These are phyloP conservation scores for Mycena chlorophos DNA, from an alignment of 768 basidiomycete genomes.

Conservation along the genomic window DNA sequence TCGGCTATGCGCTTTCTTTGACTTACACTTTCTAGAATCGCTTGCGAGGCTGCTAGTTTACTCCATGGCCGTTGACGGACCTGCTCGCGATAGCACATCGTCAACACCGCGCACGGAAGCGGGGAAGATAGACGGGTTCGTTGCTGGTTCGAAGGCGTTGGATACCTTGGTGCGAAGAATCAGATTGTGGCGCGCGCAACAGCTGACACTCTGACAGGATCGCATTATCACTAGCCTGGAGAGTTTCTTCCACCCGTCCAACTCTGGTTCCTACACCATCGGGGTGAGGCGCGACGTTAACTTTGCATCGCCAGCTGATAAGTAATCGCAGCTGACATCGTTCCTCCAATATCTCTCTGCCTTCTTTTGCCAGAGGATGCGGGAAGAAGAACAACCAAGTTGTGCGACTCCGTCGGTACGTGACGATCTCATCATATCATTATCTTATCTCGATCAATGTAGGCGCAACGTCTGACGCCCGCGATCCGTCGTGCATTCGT, in stretches of 20 bases:
- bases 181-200: too few species aligned
- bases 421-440: slow-evolving; percentile 3
- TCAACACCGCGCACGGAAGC: slow-evolving; percentile 28
- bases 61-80: slow-evolving; percentile 84
- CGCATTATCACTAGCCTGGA: slow-evolving; percentile 90
- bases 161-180: too few species aligned
- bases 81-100: slow-evolving; percentile 46
- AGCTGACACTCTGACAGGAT: too few species aligned
- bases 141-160: slow-evolving; percentile 85
- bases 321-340: slow-evolving; percentile 49
- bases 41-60: slow-evolving; percentile 86
- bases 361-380: slow-evolving; percentile 79
- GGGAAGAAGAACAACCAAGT: slow-evolving; percentile 70
- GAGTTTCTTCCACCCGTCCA: slow-evolving; percentile 94
- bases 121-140: slow-evolving; percentile 46
- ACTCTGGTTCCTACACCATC: slow-evolving; percentile 82
- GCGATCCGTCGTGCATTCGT: slow-evolving; percentile 83
- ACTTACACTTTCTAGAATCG: slow-evolving; percentile 56
- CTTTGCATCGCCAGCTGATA: not conserved
- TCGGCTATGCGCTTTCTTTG: slow-evolving; percentile 3
- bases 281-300: slow-evolving; percentile 42
- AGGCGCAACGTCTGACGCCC: slow-evolving; percentile 79
- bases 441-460: slow-evolving; percentile 3
- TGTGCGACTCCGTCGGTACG: slow-evolving; percentile 81
- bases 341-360: slow-evolving; percentile 71